Conservation (phyloP, 495 filamentous ascomycete genomes). For the Mycothermus thermophilus region DNA sequence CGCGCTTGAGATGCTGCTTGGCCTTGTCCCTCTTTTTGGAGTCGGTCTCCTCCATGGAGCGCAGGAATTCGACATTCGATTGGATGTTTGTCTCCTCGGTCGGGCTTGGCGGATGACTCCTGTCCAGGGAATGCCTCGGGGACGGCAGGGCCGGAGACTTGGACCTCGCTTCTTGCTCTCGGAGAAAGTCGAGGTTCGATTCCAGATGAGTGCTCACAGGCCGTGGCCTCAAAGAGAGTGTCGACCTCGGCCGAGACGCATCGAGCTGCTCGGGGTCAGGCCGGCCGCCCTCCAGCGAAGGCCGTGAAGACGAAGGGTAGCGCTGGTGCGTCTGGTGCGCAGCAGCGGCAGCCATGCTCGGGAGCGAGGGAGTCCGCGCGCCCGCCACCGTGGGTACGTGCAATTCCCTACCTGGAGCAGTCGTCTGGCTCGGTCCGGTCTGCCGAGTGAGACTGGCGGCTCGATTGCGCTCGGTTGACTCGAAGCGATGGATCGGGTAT, state of each 20-base stretch:
- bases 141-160: slow-evolving; percentile 26
- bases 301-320: slow-evolving; percentile 55
- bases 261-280: slow-evolving; percentile 50
- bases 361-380: slow-evolving; percentile 33
- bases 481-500: slow-evolving; percentile 51
- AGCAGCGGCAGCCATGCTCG: slow-evolving; percentile 27
- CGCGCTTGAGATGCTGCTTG: slow-evolving; percentile 63
- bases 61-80: slow-evolving; percentile 80
- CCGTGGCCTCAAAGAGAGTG: slow-evolving; percentile 10
- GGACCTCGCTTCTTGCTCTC: slow-evolving; percentile 41
- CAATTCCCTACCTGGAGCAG: too few species aligned
- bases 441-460: slow-evolving; percentile 40
- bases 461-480: slow-evolving; percentile 40
- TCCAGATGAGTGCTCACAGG: slow-evolving; percentile 59
- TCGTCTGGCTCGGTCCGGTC: slow-evolving; percentile 21
- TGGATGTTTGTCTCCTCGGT: slow-evolving; percentile 57
- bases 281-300: slow-evolving; percentile 63
- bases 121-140: slow-evolving; percentile 20
- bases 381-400: too few species aligned
- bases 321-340: slow-evolving; percentile 29
- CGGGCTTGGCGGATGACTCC: slow-evolving; percentile 23
- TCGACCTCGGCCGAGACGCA: slow-evolving; percentile 23
- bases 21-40: slow-evolving; percentile 57
- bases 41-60: slow-evolving; percentile 57
- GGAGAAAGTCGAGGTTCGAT: slow-evolving; percentile 62